phyloP scores from a whole-genome alignment of 2,329 filamentous ascomycete species.

The Sporothrix protearum region DNA sequence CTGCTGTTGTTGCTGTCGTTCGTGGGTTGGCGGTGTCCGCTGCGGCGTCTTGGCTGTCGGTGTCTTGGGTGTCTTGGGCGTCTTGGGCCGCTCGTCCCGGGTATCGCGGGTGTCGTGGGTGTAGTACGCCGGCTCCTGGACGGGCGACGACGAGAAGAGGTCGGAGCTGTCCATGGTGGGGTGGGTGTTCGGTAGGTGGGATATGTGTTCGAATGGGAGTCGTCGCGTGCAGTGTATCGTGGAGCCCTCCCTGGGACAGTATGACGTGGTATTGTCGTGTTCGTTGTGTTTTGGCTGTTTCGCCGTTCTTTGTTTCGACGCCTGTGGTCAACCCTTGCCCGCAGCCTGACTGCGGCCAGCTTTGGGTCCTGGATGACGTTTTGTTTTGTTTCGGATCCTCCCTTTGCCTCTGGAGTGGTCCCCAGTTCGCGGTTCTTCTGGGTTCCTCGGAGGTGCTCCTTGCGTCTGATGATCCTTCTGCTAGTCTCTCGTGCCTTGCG shows the following conservation, averaged over 20 bases:
- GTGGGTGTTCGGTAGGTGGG: not conserved
- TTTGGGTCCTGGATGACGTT: slow-evolving; percentile 17
- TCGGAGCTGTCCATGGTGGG: slow-evolving; percentile 30
- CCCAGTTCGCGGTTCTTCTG: not conserved
- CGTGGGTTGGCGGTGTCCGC: slow-evolving; percentile 19
- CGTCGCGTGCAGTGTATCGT: not conserved
- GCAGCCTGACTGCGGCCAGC: not conserved
- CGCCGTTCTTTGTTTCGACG: not conserved
- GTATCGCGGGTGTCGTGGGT: slow-evolving; percentile 17
- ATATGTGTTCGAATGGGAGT: not conserved
- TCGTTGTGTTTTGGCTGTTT: not conserved
- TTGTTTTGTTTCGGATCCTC: slow-evolving; percentile 18
- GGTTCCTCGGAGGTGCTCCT: not conserved
- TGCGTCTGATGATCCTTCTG: not conserved
- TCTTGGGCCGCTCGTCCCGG: slow-evolving; percentile 38
- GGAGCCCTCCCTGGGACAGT: not conserved
- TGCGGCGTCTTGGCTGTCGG: slow-evolving; percentile 37
- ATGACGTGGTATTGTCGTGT: slow-evolving; percentile 12
- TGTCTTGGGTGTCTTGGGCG: slow-evolving; percentile 49
- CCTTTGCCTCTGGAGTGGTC: not conserved
- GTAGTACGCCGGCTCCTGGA: slow-evolving; percentile 22
- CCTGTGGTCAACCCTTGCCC: not conserved
- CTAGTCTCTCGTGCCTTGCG: not conserved
- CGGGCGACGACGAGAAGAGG: slow-evolving; percentile 30
- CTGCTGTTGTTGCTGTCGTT: slow-evolving; percentile 30